Evolutionary conservation across 1,139 yeast species (phyloP).

Genomic region (Pichia cactophila): DNA sequence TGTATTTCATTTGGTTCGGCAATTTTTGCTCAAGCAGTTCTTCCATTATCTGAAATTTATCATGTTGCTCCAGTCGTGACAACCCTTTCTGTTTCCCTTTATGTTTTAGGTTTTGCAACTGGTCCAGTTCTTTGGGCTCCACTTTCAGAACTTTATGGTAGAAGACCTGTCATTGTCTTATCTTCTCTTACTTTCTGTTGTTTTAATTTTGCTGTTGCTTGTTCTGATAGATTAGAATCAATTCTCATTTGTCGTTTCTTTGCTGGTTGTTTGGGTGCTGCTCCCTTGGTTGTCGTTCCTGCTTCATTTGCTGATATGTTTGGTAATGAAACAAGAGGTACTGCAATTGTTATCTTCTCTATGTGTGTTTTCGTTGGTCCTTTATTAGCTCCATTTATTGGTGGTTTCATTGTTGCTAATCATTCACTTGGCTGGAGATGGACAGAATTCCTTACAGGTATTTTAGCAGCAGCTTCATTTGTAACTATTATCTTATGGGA

Average conservation of each 20-base stretch:
- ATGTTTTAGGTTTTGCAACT: slow-evolving; percentile 73
- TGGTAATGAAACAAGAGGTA: slow-evolving; percentile 54
- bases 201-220: slow-evolving; percentile 65
- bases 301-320: slow-evolving; percentile 78
- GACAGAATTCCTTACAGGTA: slow-evolving; percentile 62
- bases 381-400: slow-evolving; percentile 63
- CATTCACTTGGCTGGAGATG: slow-evolving; percentile 68
- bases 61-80: slow-evolving; percentile 50
- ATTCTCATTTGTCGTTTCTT: slow-evolving; percentile 67
- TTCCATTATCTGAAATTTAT: slow-evolving; percentile 35
- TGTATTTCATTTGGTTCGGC: slow-evolving; percentile 57
- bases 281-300: slow-evolving; percentile 76
- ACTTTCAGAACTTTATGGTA: slow-evolving; percentile 65
- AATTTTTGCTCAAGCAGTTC: slow-evolving; percentile 47
- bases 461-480: slow-evolving; percentile 41
- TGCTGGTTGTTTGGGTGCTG: slow-evolving; percentile 70
- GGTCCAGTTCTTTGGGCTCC: slow-evolving; percentile 85
- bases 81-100: slow-evolving; percentile 60
- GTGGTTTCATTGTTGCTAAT: slow-evolving; percentile 50
- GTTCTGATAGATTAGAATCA: slow-evolving; percentile 67
- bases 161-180: slow-evolving; percentile 48
- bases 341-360: slow-evolving; percentile 57
- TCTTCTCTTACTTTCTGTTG: slow-evolving; percentile 49
- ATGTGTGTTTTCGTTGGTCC: slow-evolving; percentile 72
- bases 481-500: slow-evolving; percentile 37